Evolutionary conservation across 2,329 filamentous ascomycete species (phyloP), one percentile per base, ranked within the genome.

Genomic region (Diaporthe helianthi): DNA sequence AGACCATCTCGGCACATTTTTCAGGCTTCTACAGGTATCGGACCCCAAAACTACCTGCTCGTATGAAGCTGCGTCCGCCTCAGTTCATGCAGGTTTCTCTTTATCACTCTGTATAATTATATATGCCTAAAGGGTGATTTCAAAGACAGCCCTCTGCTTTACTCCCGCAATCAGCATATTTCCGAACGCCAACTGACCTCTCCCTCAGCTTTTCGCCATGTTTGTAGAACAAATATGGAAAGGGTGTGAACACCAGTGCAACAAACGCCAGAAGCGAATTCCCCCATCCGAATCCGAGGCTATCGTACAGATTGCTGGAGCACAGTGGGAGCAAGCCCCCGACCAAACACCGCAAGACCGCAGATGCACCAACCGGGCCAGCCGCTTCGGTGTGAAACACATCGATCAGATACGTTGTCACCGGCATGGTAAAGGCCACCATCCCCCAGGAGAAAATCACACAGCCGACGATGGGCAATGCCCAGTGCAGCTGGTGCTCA

Each of bases 231-330:
- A 69, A 5, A 9, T 66, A 51, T 0, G 67, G 60, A 3, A 69
- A 66, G 3, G 67, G 61, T 1, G 67, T 31, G 17, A 69, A 69
- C 1, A 4, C n/a, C 4, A 70, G 24, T 3, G 49, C 65, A 6
- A 68, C 22, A 5, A 68, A 68, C 6, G 65, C 69, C 49, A 68
- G 38, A 5, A 52, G 47, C 4, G 65, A 52, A n/a, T 68, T 70
- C 0, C 3, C 65, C 65, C 47, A 68, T 1, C 65, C 65, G 17
- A 41, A 68, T 3, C 65, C 65, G 5, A 70, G 26, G 0, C 9
- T 15, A 2, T 7, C 9, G 38, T 68, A 68, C 38, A 64, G 7
- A 9, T 52, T 44, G 2, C 26, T 31, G 7, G 69, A 65, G 24
- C 65, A 64, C 38, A 64, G 15, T 10, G 69, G 69, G 15, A 70